Base-by-base conservation (phyloP, 306 rosid species). In the Senna tora region DNA sequence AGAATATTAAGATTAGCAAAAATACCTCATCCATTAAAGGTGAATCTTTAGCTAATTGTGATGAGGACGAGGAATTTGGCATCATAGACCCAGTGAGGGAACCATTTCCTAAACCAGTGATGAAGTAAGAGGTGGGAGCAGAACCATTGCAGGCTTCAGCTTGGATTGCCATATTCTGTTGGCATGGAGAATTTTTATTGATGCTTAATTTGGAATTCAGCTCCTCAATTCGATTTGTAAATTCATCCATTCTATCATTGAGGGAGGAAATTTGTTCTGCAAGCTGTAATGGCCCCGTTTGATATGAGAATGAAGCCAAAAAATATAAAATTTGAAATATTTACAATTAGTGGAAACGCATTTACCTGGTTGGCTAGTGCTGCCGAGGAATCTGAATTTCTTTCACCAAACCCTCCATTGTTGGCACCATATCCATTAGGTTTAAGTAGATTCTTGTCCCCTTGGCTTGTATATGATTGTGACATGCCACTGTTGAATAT, bases 221-320 rank as follows among this genome's bases (percentile, higher is more conserved):
- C 86, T 88, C 94, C 67, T 88, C 94, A 11, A 88, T 65, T 61
- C 80, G 82, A 75, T 52, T 75, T 17, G 91, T 84, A 68, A 88
- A 88, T 80, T 84, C 94, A 78, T 86, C 89, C 86, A 88, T 88
- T 66, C 91, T 82, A 57, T 88, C 94, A 74, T 78, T 88, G 53
- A 88, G 76, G 3, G 87, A 88, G 2, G 91, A 84, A 43, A 88
- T 88, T 78, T 88, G 94, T 67, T 86, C 94, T 51, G 87, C 80
- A 52, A 88, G 87, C 86, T 82, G 91, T 84, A 17, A 79, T 60
- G 72, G 72, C 77, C 14, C 91, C 88, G 79, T 76, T 38, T 34
- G 22, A 69, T 62, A 75, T 10, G 62, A 33, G 71, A 49, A 15
- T 22, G 38, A 64, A 42, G 33, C 38, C 56, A 51, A 51, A 1